A percentile compares a stretch with the other conserved stretches of the same genome.
Conservation (phyloP, 139 green algal species). For the Coccomyxa sp. region DNA sequence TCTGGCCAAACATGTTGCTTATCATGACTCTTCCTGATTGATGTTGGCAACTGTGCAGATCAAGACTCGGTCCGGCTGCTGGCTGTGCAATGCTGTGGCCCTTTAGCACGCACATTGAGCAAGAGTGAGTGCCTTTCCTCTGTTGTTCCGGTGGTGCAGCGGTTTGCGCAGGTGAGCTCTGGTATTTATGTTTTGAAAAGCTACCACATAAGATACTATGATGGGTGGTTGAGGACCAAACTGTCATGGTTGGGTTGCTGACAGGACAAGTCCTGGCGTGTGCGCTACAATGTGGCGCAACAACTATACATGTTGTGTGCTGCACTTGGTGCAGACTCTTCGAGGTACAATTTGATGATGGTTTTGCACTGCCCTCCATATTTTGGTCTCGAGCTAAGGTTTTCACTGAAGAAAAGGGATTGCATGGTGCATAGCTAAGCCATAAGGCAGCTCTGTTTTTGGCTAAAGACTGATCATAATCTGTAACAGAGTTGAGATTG, state of each 20-base stretch:
- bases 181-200: not conserved
- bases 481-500: slow-evolving; percentile 57
- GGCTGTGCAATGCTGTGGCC: slow-evolving; percentile 85
- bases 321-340: slow-evolving; percentile 69
- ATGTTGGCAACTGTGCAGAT: slow-evolving; percentile 54
- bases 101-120: slow-evolving; percentile 73
- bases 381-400: not conserved
- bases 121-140: slow-evolving; percentile 58
- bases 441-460: not conserved
- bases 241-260: no score
- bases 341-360: slow-evolving; percentile 3
- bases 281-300: slow-evolving; percentile 93
- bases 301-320: slow-evolving; percentile 85
- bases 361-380: not conserved
- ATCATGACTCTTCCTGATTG: not conserved
- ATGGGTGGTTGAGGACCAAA: no score
- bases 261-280: slow-evolving; percentile 97
- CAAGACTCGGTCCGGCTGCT: slow-evolving; percentile 97
- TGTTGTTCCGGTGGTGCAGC: slow-evolving; percentile 86
- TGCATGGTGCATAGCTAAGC: not conserved
- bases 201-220: no score
- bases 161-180: slow-evolving; percentile 72
- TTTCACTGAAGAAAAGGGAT: not conserved
- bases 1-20: not conserved
- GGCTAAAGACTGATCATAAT: not conserved